A percentile compares a stretch with the other conserved stretches of the same genome.
phyloP scores from a whole-genome alignment of 225 moss, liverwort and hornwort genomes.

The Lunularia cruciata region DNA sequence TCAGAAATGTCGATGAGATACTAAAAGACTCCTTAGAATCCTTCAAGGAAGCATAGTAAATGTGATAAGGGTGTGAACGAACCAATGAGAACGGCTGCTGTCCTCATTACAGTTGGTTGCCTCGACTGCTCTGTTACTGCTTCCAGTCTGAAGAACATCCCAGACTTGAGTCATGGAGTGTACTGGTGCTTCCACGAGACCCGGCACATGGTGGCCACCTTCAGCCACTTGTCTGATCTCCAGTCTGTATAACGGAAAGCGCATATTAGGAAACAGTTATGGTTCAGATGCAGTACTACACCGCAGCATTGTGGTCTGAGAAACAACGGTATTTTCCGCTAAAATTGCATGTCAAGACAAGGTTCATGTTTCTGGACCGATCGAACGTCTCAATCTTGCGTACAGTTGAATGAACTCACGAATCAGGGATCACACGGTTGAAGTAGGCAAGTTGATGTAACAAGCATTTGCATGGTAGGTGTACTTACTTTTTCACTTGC shows the following conservation, averaged over 20 bases:
- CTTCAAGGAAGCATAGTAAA: neutral
- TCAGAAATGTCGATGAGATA: neutral
- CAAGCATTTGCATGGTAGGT: too few relatives aligned
- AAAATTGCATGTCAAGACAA: too few relatives aligned
- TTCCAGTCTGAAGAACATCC: slow-evolving; percentile 89
- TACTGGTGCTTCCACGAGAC: slow-evolving; percentile 79
- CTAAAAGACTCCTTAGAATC: neutral
- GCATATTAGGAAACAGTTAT: neutral
- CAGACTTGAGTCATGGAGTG: slow-evolving; percentile 85
- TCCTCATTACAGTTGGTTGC: slow-evolving; percentile 93
- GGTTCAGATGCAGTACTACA: too few relatives aligned
- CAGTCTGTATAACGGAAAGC: slow-evolving; percentile 46
- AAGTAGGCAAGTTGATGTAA: too few relatives aligned
- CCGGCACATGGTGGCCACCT: slow-evolving; percentile 95
- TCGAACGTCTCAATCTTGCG: too few relatives aligned
- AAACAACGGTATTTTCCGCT: too few relatives aligned
- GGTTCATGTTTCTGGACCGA: too few relatives aligned
- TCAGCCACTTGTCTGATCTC: slow-evolving; percentile 91
- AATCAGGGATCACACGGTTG: too few relatives aligned
- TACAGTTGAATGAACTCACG: too few relatives aligned
- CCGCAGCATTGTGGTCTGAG: too few relatives aligned
- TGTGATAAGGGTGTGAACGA: slow-evolving; percentile 6
- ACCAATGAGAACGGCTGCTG: slow-evolving; percentile 99
- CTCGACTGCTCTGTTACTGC: slow-evolving; percentile 83
- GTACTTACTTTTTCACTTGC: slow-evolving; percentile 65